Base-by-base conservation (phyloP, 129 eudicot genomes). In the Flaveria bidentis region DNA sequence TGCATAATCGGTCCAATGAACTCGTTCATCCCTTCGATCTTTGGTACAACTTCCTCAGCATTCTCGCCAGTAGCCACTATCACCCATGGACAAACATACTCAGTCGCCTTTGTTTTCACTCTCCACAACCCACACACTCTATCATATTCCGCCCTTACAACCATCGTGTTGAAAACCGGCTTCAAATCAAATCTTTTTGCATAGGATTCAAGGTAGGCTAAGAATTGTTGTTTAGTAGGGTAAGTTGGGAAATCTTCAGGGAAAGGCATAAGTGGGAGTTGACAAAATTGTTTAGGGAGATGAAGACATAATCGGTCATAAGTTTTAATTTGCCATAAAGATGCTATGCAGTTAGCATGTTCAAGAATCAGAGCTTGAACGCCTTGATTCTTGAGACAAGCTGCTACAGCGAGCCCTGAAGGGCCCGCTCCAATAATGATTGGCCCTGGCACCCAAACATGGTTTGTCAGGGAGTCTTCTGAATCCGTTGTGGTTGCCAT, bases 341-440 rank as follows among this genome's bases (percentile, higher is more conserved):
- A 87, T 5, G 92, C 96, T 67, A 90, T 81, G 71, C 96, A 90
- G 2, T 82, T 28, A 2, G 87, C 61, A 36, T 88, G 73, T 69
- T 90, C 96, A 9, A 90, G 86, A 52, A 87, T 85, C 56, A 87
- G 72, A 50, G 64, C 45, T 0, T 88, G 78, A 46, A 90, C 25
- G 0, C 88, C 90, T 72, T 57, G 73, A 42, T 85, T 78, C 75
- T 80, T 90, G 5, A 90, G 85, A 67, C 96, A 83, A 6, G 96
- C 96, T 0, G 90, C 96, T 17, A 76, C 85, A 5, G 96, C 96
- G 0, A 90, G 84, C 23, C 96, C 96, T 0, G 96, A 87, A 22
- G 96, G 96, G 16, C 96, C 96, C 0, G 92, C 92, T 20, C 96
- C 96, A 2, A 90, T 69, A 42, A 90, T 87, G 26, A 89, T 50